Base-by-base conservation (phyloP, 1,139 yeast genomes). In the Saccharomyces hybrid region DNA sequence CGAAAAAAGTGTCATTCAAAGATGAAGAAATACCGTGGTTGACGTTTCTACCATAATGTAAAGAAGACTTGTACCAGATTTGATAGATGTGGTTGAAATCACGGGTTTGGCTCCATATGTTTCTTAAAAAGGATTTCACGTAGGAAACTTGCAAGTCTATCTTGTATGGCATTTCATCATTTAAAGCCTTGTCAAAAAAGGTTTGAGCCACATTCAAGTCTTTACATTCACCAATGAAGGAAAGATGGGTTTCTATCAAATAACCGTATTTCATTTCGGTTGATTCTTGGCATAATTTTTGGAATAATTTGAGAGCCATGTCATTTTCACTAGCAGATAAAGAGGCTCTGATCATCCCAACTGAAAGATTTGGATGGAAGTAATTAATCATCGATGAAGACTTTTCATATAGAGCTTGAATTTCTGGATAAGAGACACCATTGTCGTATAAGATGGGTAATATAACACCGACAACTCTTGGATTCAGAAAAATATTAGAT, bases 171-270 rank as follows among this genome's bases (percentile, higher is more conserved):
- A 86, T 83, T 57, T 82, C 83, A 52, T 64, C 66, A 56, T 78
- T 76, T 52, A 86, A 75, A 0, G 90, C 91, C 66, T 85, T 85
- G 59, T 82, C 82, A 67, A 86, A 89, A 65, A 87, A 87, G 52
- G 82, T 80, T 64, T 80, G 81, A 4, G 96, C 88, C 50, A 88
- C 82, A 34, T 76, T 77, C 52, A 85, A 76, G 63, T 89, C 95
- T 62, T 83, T 82, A 69, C 91, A 86, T 60, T 82, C 83, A 50
- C 96, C 96, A 65, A 90, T 84, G 65, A 90, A 89, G 2, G 87
- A 79, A 59, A 86, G 77, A 71, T 87, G 96, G 52, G 86, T 83
- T 70, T 85, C 87, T 50, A 79, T 75, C 66, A 81, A 70, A 54
- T 81, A 77, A 55, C 81, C 76, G 51, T 70, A 68, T 48, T 71